These are phyloP conservation scores for Yarrowia alimentaria DNA, from an alignment of 805 yeast genomes.

Conservation along the genomic window DNA sequence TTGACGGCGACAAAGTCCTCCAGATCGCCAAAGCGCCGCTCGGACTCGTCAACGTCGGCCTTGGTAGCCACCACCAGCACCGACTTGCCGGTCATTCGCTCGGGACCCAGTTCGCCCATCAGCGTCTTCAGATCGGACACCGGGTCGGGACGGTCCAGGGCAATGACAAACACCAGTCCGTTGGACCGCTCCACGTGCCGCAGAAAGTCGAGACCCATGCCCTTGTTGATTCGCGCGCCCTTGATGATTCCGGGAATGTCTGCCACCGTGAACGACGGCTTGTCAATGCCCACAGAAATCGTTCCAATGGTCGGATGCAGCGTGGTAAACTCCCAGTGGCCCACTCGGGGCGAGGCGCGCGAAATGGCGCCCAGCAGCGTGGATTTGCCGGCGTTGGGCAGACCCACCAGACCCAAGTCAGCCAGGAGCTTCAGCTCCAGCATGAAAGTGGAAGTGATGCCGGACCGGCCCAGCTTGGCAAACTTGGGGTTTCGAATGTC, in stretches of 20 bases:
- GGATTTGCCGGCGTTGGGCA: constrained; percentile 97
- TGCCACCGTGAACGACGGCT: constrained; percentile 77
- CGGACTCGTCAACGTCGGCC: constrained; percentile 69
- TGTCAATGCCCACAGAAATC: constrained; percentile 55
- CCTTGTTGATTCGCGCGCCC: constrained; percentile 79
- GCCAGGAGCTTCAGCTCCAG: constrained; percentile 87
- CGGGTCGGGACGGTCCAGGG: constrained; percentile 67
- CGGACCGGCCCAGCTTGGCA: constrained; percentile 73
- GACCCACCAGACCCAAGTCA: constrained; percentile 88
- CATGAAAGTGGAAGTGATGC: constrained; percentile 62
- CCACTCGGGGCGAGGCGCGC: constrained; percentile 84
- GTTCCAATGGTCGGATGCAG: constrained; percentile 91
- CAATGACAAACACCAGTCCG: constrained; percentile 83
- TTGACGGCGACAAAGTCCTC: constrained; percentile 45
- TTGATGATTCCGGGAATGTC: constrained; percentile 95
- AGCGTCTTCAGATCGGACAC: constrained; percentile 60
- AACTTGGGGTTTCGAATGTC: constrained; percentile 87
- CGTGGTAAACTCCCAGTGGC: constrained; percentile 97
- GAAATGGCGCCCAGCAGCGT: constrained; percentile 84
- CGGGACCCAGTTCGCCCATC: constrained; percentile 66
- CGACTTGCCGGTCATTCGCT: constrained; percentile 58
- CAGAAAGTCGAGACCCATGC: constrained; percentile 90
- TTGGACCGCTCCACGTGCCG: constrained; percentile 90
- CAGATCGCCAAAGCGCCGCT: constrained; percentile 49
- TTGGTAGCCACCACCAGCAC: constrained; percentile 87